phyloP scores from a whole-genome alignment of 768 basidiomycete genomes.

The Pleurotus platypus region DNA sequence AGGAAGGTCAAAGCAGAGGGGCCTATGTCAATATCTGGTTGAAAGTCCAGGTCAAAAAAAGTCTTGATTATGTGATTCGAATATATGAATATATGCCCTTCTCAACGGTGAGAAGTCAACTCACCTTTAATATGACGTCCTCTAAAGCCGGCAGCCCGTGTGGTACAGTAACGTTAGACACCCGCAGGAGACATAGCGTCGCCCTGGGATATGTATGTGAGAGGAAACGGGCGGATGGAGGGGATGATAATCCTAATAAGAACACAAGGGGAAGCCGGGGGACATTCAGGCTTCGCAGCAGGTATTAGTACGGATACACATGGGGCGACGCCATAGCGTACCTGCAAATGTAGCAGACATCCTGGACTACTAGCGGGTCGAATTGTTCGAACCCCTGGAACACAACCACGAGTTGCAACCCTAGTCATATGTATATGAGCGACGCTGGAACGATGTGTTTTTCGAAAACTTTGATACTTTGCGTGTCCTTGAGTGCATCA shows the following conservation, averaged over 20 bases:
- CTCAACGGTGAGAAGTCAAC: not conserved
- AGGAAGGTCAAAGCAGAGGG: conserved; percentile 53
- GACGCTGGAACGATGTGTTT: not conserved
- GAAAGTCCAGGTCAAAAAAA: conserved; percentile 63
- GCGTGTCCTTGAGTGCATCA: conserved; percentile 29
- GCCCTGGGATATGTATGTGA: conserved; percentile 57
- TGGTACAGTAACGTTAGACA: conserved; percentile 49
- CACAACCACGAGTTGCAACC: conserved; percentile 49
- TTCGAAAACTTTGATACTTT: conserved; percentile 25
- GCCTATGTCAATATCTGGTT: conserved; percentile 60
- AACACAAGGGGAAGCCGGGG: conserved; percentile 61
- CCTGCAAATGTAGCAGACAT: conserved; percentile 74
- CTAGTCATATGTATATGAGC: not conserved
- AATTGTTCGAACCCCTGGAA: conserved; percentile 77
- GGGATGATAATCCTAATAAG: conserved; percentile 56
- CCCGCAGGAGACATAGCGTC: conserved; percentile 53
- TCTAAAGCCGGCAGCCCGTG: conserved; percentile 46
- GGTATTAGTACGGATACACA: not conserved
- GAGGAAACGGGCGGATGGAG: conserved; percentile 53
- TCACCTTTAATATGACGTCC: conserved; percentile 51
- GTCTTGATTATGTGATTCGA: conserved; percentile 29
- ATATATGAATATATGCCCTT: not conserved
- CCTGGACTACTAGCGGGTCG: conserved; percentile 58
- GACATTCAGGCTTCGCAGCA: conserved; percentile 43
- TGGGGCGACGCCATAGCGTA: conserved; percentile 17